phyloP scores from a whole-genome alignment of 2,329 filamentous ascomycete genomes.

The Phaeosphaeriaceae sp. region DNA sequence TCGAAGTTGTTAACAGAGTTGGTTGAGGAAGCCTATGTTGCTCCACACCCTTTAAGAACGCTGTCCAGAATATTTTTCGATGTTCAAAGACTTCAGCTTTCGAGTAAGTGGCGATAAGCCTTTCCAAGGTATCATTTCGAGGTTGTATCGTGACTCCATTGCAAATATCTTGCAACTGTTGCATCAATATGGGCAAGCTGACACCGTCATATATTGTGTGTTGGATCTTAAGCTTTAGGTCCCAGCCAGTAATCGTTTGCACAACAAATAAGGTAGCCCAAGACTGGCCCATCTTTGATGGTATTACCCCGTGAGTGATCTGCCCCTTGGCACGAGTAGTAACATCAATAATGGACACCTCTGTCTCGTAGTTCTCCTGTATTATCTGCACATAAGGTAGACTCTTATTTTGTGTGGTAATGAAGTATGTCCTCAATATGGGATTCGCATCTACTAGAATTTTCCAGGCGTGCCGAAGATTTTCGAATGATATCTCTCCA shows the following conservation, averaged over 20 bases:
- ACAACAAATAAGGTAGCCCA: conserved; percentile 47
- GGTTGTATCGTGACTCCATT: conserved; percentile 22
- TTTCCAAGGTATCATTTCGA: conserved; percentile 44
- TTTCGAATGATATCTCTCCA: conserved; percentile 45
- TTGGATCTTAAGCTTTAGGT: conserved; percentile 66
- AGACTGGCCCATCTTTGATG: conserved; percentile 26
- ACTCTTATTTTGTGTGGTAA: conserved; percentile 55
- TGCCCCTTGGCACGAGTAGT: conserved; percentile 22
- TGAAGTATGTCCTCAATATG: conserved; percentile 73
- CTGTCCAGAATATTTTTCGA: conserved; percentile 58
- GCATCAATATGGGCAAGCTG: conserved; percentile 71
- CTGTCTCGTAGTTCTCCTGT: conserved; percentile 47
- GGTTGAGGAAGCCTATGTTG: conserved; percentile 21
- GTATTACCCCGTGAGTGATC: not conserved
- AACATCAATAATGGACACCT: conserved; percentile 40
- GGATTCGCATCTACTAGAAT: conserved; percentile 61
- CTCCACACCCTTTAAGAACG: conserved; percentile 48
- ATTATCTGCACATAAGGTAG: conserved; percentile 70
- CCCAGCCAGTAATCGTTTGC: conserved; percentile 38
- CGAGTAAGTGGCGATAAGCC: conserved; percentile 47
- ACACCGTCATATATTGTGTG: conserved; percentile 90
- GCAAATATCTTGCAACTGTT: conserved; percentile 57
- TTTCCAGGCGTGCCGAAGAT: conserved; percentile 67
- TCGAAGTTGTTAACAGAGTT: conserved; percentile 33
- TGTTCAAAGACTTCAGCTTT: conserved; percentile 9